These are phyloP conservation scores for Dictyostelium firmibasis DNA, from an alignment of 78 protist species.

Conservation along the genomic window DNA sequence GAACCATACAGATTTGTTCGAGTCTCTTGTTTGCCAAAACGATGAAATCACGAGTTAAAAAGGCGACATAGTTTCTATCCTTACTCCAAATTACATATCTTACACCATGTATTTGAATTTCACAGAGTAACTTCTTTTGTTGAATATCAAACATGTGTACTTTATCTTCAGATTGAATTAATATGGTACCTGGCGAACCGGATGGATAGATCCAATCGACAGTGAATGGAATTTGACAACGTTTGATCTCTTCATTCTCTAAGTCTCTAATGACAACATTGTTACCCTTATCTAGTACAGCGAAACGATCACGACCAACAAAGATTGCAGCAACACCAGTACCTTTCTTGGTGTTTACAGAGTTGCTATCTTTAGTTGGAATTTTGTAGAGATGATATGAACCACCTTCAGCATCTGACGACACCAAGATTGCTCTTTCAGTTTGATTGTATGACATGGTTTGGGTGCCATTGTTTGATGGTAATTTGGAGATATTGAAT, in stretches of 20 bases:
- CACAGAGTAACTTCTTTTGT: constrained; percentile 81
- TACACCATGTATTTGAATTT: constrained; percentile 64
- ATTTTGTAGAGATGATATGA: constrained; percentile 91
- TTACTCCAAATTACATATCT: constrained; percentile 95
- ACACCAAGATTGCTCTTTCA: constrained; percentile 83
- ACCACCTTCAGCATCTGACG: constrained; percentile 91
- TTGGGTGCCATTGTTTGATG: constrained; percentile 27
- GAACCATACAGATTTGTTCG: constrained; percentile 89
- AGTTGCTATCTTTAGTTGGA: constrained; percentile 62
- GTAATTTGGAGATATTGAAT: constrained; percentile 31
- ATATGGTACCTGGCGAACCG: constrained; percentile 89
- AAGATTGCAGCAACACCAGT: constrained; percentile 92
- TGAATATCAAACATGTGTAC: constrained; percentile 94
- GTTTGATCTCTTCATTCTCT: constrained; percentile 91
- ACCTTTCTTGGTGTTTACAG: constrained; percentile 86
- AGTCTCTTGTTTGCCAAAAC: constrained; percentile 86
- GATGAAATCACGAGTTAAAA: constrained; percentile 86
- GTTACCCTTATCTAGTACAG: constrained; percentile 91
- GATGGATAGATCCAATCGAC: constrained; percentile 88
- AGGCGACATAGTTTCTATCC: constrained; percentile 92
- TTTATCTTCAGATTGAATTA: constrained; percentile 88
- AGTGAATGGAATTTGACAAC: constrained; percentile 74
- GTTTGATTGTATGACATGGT: constrained; percentile 88
- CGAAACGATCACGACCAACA: constrained; percentile 95
- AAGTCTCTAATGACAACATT: constrained; percentile 86